phyloP scores from a whole-genome alignment of 768 basidiomycete species.

The Pisolithus microcarpus region DNA sequence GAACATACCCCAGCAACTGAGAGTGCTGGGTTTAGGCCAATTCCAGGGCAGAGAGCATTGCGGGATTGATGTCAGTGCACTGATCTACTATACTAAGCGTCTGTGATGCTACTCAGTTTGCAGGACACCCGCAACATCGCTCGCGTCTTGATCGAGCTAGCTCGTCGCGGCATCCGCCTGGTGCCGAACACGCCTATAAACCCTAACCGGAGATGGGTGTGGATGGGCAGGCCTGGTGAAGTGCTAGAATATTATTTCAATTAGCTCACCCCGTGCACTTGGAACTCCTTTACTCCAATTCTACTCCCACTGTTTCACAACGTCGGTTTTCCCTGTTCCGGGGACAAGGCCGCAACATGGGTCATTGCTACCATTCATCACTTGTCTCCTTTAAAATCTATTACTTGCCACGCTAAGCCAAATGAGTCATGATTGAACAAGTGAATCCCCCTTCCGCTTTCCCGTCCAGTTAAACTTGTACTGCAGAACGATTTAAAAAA shows the following conservation, averaged over 20 bases:
- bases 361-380: no score
- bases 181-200: conserved; percentile 68
- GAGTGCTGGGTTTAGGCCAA: conserved; percentile 57
- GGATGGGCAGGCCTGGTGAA: conserved; percentile 79
- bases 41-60: conserved; percentile 84
- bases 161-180: conserved; percentile 56
- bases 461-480: conserved; percentile 49
- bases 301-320: no score
- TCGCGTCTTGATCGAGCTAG: conserved; percentile 75
- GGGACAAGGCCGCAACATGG: no score
- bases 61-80: conserved; percentile 77
- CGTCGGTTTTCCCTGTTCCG: no score
- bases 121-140: conserved; percentile 90
- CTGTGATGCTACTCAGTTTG: conserved; percentile 1
- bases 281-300: no score
- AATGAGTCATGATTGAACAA: conserved; percentile 23
- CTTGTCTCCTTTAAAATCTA: neutral
- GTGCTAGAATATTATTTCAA: conserved; percentile 43
- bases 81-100: neutral
- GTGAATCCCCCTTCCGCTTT: conserved; percentile 39
- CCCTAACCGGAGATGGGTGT: conserved; percentile 63
- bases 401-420: neutral
- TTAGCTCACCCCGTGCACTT: conserved; percentile 5
- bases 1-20: conserved; percentile 71
- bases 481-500: conserved; percentile 24